A percentile compares a stretch with the other conserved stretches of the same genome.
Conservation (phyloP, 2,329 filamentous ascomycete species). For the Paraphaeosphaeria minitans region DNA sequence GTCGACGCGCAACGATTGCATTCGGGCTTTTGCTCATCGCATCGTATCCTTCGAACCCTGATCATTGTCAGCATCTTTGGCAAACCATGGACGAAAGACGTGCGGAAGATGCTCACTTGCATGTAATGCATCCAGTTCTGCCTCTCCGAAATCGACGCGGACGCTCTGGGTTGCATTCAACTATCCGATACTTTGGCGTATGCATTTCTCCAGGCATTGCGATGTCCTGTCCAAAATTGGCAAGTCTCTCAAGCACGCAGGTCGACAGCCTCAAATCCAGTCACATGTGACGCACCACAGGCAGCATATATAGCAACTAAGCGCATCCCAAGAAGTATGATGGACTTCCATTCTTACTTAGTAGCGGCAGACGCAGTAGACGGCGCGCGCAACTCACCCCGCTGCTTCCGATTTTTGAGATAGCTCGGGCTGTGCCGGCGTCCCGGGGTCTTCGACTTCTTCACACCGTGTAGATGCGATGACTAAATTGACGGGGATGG, state of each 20-base stretch:
- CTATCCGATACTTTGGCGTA: background rate
- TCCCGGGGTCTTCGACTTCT: background rate
- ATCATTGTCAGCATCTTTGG: background rate
- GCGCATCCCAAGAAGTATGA: background rate
- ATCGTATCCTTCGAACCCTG: slow-evolving; percentile 8
- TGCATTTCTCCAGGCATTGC: background rate
- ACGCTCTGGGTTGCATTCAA: slow-evolving; percentile 7
- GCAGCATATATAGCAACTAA: background rate
- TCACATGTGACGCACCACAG: background rate
- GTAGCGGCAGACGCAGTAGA: background rate
- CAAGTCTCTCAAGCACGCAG: background rate
- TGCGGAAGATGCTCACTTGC: slow-evolving; percentile 5
- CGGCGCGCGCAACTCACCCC: background rate
- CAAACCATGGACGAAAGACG: background rate
- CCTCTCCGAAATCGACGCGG: slow-evolving; percentile 1
- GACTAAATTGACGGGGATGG: background rate
- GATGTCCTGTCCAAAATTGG: background rate
- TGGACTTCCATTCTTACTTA: background rate
- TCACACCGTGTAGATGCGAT: background rate
- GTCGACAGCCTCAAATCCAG: background rate
- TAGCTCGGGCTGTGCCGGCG: background rate
- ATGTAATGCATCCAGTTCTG: slow-evolving; percentile 9
- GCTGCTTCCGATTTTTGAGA: background rate
- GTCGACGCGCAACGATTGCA: slow-evolving; percentile 9
- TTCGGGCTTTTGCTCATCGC: slow-evolving; percentile 6